Evolutionary conservation across 2,329 filamentous ascomycete species (phyloP), one percentile per base, ranked within the genome.

Genomic region (Graphilbum sp.): DNA sequence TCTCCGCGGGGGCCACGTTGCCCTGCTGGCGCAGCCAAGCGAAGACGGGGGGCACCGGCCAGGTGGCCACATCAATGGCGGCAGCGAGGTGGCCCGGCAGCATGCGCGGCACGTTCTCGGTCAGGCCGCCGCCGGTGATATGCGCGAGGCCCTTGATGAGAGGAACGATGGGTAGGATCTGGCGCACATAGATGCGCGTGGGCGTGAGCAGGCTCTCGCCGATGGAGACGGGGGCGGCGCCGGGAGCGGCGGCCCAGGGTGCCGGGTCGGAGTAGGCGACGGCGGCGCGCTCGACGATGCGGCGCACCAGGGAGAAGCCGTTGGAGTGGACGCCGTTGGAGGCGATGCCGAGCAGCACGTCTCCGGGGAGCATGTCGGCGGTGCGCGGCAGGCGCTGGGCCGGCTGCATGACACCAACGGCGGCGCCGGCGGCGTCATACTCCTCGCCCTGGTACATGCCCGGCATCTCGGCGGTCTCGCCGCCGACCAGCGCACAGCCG

Each of bases 401-500:
- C 25, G 70, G 61, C 27, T 69, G 64, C 53, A 96, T 81, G 32
- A 86, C 84, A 40, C 90, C 90, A 34, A 93, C 78, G 16, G 88
- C 88, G 30, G 81, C 82, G 44, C 90, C 90, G 18, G 85, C 87
- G 8, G 87, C 86, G 51, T 98, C 90, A 56, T 96, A 98, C 53
- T 92, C 84, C 36, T 85, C 82, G 38, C 72, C 75, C 45, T 78
- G 68, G 62, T 94, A 95, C 66, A 96, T 84, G 39, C 87, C 87
- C 0, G 88, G 88, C 90, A 98, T 96, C 61, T 98, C 90, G 7
- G 90, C 90, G 1, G 90, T 98, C 61, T 98, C 90, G 33, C 90
- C 90, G 30, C 90, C 90, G n/a, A 96, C 82, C 3, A 98, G 70
- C 15, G 87, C 87, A 52, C 88, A 94, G 33, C 79, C 79, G 1